These are phyloP conservation scores for Acanthamoeba lenticulata DNA, from an alignment of 208 protist genomes.

Conservation along the genomic window DNA sequence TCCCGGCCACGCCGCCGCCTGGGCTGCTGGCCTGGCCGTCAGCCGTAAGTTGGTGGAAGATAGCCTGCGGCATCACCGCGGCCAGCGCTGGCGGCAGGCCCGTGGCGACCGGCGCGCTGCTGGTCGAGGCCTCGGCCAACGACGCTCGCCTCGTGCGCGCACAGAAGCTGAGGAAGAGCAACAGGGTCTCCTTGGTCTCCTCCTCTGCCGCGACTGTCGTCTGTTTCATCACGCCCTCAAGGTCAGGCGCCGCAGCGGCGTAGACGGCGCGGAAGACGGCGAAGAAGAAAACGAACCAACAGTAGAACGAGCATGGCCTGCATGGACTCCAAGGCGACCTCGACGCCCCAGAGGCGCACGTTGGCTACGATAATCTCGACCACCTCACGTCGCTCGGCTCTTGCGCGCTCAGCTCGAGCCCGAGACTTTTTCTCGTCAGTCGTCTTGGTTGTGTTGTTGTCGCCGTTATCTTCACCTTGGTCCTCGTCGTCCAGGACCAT, in stretches of 20 bases:
- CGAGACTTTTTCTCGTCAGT: not conserved
- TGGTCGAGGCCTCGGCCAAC: not conserved
- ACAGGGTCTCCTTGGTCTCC: not conserved
- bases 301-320: not conserved
- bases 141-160: not conserved
- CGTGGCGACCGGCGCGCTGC: not conserved
- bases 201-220: not conserved
- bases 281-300: not conserved
- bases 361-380: constrained; percentile 19
- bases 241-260: not conserved
- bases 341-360: not conserved
- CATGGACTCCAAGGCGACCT: not conserved
- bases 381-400: not conserved
- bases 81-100: not conserved
- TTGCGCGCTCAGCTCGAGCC: not conserved
- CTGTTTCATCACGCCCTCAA: not conserved
- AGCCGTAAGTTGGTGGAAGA: not conserved
- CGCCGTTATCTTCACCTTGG: not conserved
- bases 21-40: not conserved
- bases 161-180: constrained; percentile 8
- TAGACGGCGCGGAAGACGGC: not conserved
- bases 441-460: not conserved
- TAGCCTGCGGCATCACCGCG: not conserved
- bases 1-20: not conserved
- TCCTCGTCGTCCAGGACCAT: not conserved